Evolutionary conservation across 2,329 filamentous ascomycete genomes (phyloP), one percentile per base, ranked within the genome.

Genomic region (Xylaria sp.): DNA sequence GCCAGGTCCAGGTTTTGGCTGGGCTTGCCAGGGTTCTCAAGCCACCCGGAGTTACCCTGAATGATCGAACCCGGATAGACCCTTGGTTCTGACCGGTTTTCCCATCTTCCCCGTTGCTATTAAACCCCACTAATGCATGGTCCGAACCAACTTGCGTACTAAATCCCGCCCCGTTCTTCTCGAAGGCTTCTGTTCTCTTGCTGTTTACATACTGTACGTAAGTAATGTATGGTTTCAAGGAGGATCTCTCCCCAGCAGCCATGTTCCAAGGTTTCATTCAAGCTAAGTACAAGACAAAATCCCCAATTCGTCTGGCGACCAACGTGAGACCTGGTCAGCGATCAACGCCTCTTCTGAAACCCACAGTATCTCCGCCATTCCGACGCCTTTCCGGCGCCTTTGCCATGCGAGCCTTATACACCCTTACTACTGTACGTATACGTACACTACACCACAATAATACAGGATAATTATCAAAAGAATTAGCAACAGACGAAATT

Each of bases 71-170:
- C 54, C 54, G 54, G 49, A 35, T 27, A 17, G 49, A 49, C 21
- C 60, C 59, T 46, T 61, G 54, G 59, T 27, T 62, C 59, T 58
- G n/a, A 54, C 31, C 27, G 55, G 52, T 47, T 23, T 60, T 67
- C 59, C 67, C 65, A 47, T 63, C 62, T 70, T 71, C 70, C 70
- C 70, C 68, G 68, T 67, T 62, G 62, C 66, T 66, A 62, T 61
- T 67, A 55, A 62, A 47, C 46, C 62, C 55, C 66, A 63, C 63
- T 65, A 65, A 64, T 65, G 63, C 63, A 65, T 63, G 68, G 68
- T 67, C 67, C 68, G 67, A 67, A 63, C 67, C 62, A 70, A 69
- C 66, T 66, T 64, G 57, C 57, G 54, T 38, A 52, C 35, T 53
- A 57, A 43, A 54, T 48, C 44, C 62, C 63, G 66, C 56, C 57